These are phyloP conservation scores for Cocos nucifera DNA, from an alignment of 176 grass and related monocot genomes.

Conservation along the genomic window DNA sequence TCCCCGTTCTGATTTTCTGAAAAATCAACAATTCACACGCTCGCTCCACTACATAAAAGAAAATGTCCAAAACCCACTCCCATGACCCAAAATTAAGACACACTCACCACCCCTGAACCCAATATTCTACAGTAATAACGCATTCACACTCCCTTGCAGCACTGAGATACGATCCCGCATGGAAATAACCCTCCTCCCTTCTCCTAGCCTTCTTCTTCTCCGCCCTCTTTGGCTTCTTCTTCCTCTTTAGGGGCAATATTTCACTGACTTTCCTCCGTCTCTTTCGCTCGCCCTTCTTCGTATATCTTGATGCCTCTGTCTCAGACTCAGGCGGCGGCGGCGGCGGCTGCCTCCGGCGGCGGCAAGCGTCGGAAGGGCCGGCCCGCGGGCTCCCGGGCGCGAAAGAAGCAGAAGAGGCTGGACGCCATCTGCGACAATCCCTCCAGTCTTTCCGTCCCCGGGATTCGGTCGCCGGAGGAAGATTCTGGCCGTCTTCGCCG, in stretches of 20 bases:
- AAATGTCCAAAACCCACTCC: too few species aligned
- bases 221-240: not conserved
- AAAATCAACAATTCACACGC: too few species aligned
- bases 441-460: slow-evolving; percentile 3
- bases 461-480: slow-evolving; percentile 11
- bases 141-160: too few species aligned
- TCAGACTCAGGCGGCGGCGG: not conserved
- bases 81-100: too few species aligned
- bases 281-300: slow-evolving; percentile 9
- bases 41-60: too few species aligned
- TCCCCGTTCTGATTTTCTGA: too few species aligned
- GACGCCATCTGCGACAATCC: slow-evolving; percentile 64
- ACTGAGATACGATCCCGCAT: too few species aligned
- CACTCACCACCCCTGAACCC: too few species aligned
- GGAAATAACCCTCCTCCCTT: not conserved
- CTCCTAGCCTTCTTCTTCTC: not conserved
- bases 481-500: slow-evolving; percentile 49
- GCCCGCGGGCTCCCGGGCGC: slow-evolving; percentile 15
- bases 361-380: slow-evolving; percentile 44
- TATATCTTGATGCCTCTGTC: not conserved
- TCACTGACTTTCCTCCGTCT: slow-evolving; percentile 3
- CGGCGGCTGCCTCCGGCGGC: not conserved
- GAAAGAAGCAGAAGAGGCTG: slow-evolving; percentile 89
- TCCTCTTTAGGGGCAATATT: not conserved
- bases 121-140: too few species aligned